These are phyloP conservation scores for Rhynchosporium graminicola DNA, from an alignment of 2,329 filamentous ascomycete genomes.

Conservation along the genomic window DNA sequence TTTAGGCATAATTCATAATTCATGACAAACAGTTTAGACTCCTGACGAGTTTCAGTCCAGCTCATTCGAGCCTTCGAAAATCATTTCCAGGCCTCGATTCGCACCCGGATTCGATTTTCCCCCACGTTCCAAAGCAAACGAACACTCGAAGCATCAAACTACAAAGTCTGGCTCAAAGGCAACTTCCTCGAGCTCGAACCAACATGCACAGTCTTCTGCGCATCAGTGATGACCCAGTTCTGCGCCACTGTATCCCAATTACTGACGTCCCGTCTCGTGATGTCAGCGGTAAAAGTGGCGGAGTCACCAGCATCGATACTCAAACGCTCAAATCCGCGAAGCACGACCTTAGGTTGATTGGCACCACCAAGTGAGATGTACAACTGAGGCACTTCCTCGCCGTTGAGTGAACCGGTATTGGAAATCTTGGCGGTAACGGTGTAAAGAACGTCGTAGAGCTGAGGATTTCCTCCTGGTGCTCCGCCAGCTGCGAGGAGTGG, in stretches of 20 bases:
- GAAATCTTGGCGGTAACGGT: constrained; percentile 54
- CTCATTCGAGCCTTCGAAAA: not conserved
- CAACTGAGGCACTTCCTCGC: constrained; percentile 60
- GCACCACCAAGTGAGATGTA: constrained; percentile 81
- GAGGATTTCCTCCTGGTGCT: constrained; percentile 55
- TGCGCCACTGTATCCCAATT: constrained; percentile 82
- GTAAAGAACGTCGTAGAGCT: constrained; percentile 57
- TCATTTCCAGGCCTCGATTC: not conserved
- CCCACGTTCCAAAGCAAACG: not conserved
- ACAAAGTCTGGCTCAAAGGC: constrained; percentile 33
- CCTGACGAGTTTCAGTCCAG: constrained; percentile 2
- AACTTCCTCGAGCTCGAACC: constrained; percentile 40
- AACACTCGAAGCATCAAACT: not conserved
- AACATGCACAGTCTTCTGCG: constrained; percentile 40
- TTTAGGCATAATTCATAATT: constrained; percentile 11
- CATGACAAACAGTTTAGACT: constrained; percentile 14
- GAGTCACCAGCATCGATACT: constrained; percentile 69
- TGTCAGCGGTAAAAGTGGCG: constrained; percentile 63
- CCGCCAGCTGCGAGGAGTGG: constrained; percentile 50
- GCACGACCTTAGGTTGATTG: constrained; percentile 63
- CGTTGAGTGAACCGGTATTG: constrained; percentile 55
- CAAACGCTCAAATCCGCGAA: constrained; percentile 82
- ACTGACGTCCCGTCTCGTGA: constrained; percentile 80
- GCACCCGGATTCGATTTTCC: not conserved
- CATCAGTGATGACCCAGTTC: constrained; percentile 67